phyloP scores from a whole-genome alignment of 2,329 filamentous ascomycete species.

The Exserohilum rostratum region DNA sequence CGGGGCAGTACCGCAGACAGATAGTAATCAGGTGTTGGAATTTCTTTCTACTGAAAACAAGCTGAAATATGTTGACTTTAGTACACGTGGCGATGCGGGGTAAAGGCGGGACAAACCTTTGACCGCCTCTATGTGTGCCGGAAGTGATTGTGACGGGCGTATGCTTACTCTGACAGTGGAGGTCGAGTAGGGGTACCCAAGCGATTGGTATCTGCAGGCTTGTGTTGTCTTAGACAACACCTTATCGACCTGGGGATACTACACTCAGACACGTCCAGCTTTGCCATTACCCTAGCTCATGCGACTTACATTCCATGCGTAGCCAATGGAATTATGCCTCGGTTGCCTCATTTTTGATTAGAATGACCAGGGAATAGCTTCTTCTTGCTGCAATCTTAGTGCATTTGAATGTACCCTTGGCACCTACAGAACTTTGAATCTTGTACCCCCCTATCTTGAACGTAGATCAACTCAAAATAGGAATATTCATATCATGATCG shows the following conservation, averaged over 20 bases:
- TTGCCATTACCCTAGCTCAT: neutral
- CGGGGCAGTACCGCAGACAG: neutral
- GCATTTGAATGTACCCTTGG: neutral
- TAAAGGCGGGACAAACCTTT: neutral
- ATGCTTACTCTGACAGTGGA: neutral
- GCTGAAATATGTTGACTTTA: neutral
- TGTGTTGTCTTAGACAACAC: too few relatives aligned
- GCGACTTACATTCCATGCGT: neutral
- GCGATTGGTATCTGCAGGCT: too few relatives aligned
- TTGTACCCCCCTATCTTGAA: neutral
- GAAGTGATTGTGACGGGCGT: too few relatives aligned
- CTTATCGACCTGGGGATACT: too few relatives aligned
- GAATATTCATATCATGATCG: too few relatives aligned
- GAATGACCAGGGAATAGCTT: neutral
- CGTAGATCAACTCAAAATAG: too few relatives aligned
- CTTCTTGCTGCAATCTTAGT: neutral
- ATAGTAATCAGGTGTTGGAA: neutral
- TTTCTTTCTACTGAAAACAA: neutral
- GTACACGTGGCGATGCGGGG: conserved; percentile 21
- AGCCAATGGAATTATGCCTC: neutral
- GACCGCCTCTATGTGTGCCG: neutral
- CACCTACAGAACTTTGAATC: neutral
- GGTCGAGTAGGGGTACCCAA: neutral
- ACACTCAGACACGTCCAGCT: too few relatives aligned
- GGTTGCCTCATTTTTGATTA: too few relatives aligned